Evolutionary conservation across 1,284 basidiomycete genomes (phyloP), one percentile per base, ranked within the genome.

Genomic region (Vanrija sp.): DNA sequence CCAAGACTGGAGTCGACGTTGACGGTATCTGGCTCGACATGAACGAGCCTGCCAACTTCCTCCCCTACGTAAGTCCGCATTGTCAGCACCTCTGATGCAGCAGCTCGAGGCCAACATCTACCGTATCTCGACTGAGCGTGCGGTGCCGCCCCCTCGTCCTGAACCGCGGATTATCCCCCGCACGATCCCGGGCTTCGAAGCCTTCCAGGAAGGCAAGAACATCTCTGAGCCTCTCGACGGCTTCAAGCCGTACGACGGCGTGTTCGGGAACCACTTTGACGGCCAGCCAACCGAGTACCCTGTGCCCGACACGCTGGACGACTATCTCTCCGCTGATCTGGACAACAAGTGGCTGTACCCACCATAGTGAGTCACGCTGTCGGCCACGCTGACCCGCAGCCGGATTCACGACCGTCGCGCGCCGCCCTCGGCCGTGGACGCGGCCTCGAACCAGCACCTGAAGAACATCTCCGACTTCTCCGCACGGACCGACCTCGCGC

Each of bases 1-100:
- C 52, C 10, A 50, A 56, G 10, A 48, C 21, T 12, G 63, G 63
- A 5, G 54, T 65, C 34, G 57, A 65, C 38, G 59, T 63, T 5
- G 38, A 39, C 52, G 68, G 86, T 4, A 82, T 88, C 50, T 89
- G 87, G 87, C 78, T 88, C 0, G 87, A 89, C 69, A 68, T 66
- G 65, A 68, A 65, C 46, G 85, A 87, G 65, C 86, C 86, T 60
- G 63, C 63, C 48, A 64, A 64, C 53, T 65, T 65, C 52, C 39
- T 64, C 5, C 65, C 65, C 12, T 64, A 66, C 38, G 52, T 65
- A 28, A 46, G 57, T 54, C 19, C 9, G 25, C 10, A 4, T n/a
- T 15, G 7, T 14, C 6, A 21, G 18, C 5, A 5, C 0, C 0
- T 6, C 46, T 46, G 26, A 55, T 38, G 6, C 10, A 8, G 3